These are phyloP conservation scores for Pyrenula aspistea DNA, from an alignment of 495 filamentous ascomycete genomes.

Conservation along the genomic window DNA sequence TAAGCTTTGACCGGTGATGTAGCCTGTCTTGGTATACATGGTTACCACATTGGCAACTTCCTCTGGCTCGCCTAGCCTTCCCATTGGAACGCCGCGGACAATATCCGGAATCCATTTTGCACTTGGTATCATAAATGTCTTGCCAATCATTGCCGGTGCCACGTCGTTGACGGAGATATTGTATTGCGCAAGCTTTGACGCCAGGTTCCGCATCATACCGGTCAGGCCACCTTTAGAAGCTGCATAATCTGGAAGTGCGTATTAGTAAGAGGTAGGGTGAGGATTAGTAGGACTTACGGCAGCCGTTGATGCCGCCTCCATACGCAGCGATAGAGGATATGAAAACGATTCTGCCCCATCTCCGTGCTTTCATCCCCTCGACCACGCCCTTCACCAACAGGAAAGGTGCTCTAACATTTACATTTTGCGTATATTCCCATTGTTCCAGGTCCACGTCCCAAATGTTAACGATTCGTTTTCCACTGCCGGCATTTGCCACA, in stretches of 20 bases:
- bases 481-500: conserved; percentile 45
- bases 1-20: conserved; percentile 54
- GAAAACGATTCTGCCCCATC: conserved; percentile 58
- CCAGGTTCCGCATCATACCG: conserved; percentile 55
- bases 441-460: conserved; percentile 46
- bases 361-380: conserved; percentile 47
- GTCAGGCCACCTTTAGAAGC: conserved; percentile 54
- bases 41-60: conserved; percentile 58
- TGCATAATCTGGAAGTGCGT: conserved; percentile 14
- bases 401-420: conserved; percentile 56
- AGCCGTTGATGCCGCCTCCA: conserved; percentile 56
- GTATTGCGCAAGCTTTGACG: conserved; percentile 43
- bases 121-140: conserved; percentile 54
- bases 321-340: conserved; percentile 56
- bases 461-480: conserved; percentile 34
- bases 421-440: conserved; percentile 52
- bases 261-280: neutral
- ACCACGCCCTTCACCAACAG: conserved; percentile 53
- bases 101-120: conserved; percentile 38
- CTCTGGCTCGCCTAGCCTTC: conserved; percentile 50
- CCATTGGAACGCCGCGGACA: conserved; percentile 45
- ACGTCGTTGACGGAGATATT: conserved; percentile 69
- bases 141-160: conserved; percentile 62
- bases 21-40: conserved; percentile 57
- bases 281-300: conserved; percentile 24